phyloP scores from a whole-genome alignment of 805 yeast genomes.

The Candida xyloterini region DNA sequence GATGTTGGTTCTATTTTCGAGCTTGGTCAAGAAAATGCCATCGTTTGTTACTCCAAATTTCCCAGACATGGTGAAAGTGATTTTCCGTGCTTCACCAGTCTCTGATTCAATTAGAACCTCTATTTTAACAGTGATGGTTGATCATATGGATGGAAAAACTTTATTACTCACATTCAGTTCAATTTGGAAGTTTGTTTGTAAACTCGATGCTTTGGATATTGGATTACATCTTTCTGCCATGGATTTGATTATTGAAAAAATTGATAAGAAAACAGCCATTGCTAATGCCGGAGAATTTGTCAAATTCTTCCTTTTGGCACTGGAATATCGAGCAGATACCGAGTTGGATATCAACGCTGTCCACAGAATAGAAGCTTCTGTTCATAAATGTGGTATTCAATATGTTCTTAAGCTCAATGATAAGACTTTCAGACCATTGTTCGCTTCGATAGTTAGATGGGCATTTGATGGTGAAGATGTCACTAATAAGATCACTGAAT shows the following conservation, averaged over 20 bases:
- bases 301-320: slow-evolving; percentile 62
- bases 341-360: slow-evolving; percentile 68
- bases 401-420: slow-evolving; percentile 91
- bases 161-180: slow-evolving; percentile 60
- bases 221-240: slow-evolving; percentile 69
- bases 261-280: slow-evolving; percentile 76
- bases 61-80: slow-evolving; percentile 54
- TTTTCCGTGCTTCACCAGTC: slow-evolving; percentile 57
- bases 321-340: slow-evolving; percentile 64
- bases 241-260: slow-evolving; percentile 59
- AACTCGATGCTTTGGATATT: slow-evolving; percentile 45
- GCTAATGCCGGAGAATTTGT: slow-evolving; percentile 64
- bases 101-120: slow-evolving; percentile 59
- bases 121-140: slow-evolving; percentile 57
- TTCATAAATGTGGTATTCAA: slow-evolving; percentile 67
- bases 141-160: slow-evolving; percentile 63
- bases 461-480: slow-evolving; percentile 82
- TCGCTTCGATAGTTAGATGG: slow-evolving; percentile 86
- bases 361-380: slow-evolving; percentile 75
- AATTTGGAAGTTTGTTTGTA: slow-evolving; percentile 52
- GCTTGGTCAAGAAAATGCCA: slow-evolving; percentile 79
- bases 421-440: slow-evolving; percentile 87
- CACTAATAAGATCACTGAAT: slow-evolving; percentile 43
- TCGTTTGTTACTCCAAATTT: slow-evolving; percentile 73
- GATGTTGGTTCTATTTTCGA: slow-evolving; percentile 64